These are phyloP conservation scores for Piper betle DNA, from an alignment of 164 flowering plant genomes.

Conservation along the genomic window DNA sequence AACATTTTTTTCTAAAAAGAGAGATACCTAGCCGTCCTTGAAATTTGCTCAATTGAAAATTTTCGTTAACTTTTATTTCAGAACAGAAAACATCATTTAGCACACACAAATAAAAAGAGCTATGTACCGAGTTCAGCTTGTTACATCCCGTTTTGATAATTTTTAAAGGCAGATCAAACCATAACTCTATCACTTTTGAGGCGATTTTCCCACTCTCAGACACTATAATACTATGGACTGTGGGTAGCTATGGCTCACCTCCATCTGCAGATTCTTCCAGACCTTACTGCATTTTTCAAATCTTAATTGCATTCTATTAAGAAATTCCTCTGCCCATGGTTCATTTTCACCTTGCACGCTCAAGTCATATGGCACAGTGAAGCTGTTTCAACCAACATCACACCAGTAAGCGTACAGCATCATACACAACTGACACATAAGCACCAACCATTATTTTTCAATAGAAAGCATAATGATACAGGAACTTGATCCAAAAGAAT, in stretches of 20 bases:
- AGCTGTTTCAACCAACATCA: constrained; percentile 27
- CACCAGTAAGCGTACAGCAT: background rate
- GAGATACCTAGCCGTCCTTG: no score
- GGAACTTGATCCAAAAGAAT: background rate
- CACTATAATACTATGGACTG: constrained; percentile 59
- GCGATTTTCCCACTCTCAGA: background rate
- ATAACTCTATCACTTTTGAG: background rate
- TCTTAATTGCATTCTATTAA: constrained; percentile 29
- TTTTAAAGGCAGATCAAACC: no score
- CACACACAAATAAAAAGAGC: no score
- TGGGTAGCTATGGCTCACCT: constrained; percentile 59
- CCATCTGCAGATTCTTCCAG: constrained; percentile 54
- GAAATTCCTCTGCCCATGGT: constrained; percentile 63
- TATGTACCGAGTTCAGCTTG: background rate
- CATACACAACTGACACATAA: background rate
- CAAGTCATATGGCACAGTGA: constrained; percentile 76
- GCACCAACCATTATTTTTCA: background rate
- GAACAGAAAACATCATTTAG: no score
- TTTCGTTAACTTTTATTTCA: no score
- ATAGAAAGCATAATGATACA: background rate
- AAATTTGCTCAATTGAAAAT: no score
- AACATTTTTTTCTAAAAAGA: no score
- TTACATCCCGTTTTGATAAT: background rate
- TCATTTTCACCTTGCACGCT: constrained; percentile 71
- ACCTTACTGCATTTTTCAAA: constrained; percentile 40